These are phyloP conservation scores for Solanum chaucha DNA, from an alignment of 257 asterid species.

Conservation along the genomic window DNA sequence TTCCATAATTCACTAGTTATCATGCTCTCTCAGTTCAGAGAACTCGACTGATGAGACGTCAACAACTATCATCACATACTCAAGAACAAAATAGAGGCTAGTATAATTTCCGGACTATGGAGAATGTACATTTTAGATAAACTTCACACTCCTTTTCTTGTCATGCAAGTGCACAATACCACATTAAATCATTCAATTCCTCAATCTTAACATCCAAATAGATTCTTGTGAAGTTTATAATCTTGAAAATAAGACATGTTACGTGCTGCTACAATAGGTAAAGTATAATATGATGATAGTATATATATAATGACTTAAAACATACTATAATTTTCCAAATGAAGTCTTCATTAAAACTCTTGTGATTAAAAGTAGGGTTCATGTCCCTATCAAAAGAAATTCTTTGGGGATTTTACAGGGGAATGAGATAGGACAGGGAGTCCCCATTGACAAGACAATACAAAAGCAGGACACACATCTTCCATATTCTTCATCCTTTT, in stretches of 20 bases:
- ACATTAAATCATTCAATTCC: not conserved
- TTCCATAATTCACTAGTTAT: too few species aligned
- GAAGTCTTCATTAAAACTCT: too few species aligned
- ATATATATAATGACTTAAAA: too few species aligned
- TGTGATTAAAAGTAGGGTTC: too few species aligned
- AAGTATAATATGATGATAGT: too few species aligned
- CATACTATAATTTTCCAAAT: too few species aligned
- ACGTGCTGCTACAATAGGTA: too few species aligned
- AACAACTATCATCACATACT: not conserved
- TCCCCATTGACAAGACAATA: slow-evolving; percentile 61
- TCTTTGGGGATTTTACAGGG: slow-evolving; percentile 1
- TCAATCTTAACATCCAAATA: too few species aligned
- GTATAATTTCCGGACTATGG: not conserved
- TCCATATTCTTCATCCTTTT: slow-evolving; percentile 34
- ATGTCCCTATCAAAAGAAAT: not conserved
- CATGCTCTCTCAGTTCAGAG: not conserved
- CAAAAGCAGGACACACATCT: slow-evolving; percentile 35
- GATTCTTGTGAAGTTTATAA: too few species aligned
- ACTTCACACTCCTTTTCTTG: not conserved
- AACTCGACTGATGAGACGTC: not conserved
- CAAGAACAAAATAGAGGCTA: not conserved
- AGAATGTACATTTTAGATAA: not conserved
- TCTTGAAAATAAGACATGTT: too few species aligned
- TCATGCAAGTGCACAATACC: not conserved
- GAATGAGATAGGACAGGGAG: slow-evolving; percentile 61